A percentile compares a stretch with the other conserved stretches of the same genome.
phyloP scores from a whole-genome alignment of 208 protist genomes.

The Vickermania ingenoplastis region DNA sequence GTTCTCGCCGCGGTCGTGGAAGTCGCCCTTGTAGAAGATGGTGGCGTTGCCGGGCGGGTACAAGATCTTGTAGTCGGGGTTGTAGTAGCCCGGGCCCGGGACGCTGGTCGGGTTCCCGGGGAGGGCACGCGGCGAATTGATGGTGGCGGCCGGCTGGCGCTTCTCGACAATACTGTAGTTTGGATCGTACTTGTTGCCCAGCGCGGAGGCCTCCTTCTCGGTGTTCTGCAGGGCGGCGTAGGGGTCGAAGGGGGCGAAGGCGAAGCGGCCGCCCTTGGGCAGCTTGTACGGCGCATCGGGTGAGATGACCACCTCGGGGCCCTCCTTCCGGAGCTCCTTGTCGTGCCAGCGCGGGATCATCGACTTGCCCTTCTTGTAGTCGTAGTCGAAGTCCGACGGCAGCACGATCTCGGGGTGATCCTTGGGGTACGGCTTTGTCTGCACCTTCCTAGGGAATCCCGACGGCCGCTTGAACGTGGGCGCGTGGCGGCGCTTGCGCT shows the following conservation, averaged over 20 bases:
- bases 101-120: slow-evolving; percentile 8
- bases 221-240: slow-evolving; percentile 6
- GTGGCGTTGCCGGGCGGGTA: slow-evolving; percentile 12
- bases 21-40: slow-evolving; percentile 73
- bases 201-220: background rate
- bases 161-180: slow-evolving; percentile 21
- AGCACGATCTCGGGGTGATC: slow-evolving; percentile 13
- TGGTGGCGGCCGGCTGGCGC: slow-evolving; percentile 5
- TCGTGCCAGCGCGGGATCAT: slow-evolving; percentile 29
- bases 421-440: background rate
- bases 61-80: slow-evolving; percentile 6
- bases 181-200: slow-evolving; percentile 6
- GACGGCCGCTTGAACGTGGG: slow-evolving; percentile 30
- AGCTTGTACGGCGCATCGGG: slow-evolving; percentile 7
- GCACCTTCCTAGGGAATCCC: background rate
- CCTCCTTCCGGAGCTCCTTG: background rate
- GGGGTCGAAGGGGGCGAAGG: slow-evolving; percentile 22
- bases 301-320: too few species aligned
- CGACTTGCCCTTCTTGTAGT: slow-evolving; percentile 60
- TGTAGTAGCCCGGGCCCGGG: slow-evolving; percentile 56
- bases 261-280: slow-evolving; percentile 17
- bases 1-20: slow-evolving; percentile 23
- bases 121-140: slow-evolving; percentile 5
- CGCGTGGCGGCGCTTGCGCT: slow-evolving; percentile 35
- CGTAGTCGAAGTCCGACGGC: slow-evolving; percentile 75